Base-by-base conservation (phyloP, 139 green algal species). In the Eudorina sp. region DNA sequence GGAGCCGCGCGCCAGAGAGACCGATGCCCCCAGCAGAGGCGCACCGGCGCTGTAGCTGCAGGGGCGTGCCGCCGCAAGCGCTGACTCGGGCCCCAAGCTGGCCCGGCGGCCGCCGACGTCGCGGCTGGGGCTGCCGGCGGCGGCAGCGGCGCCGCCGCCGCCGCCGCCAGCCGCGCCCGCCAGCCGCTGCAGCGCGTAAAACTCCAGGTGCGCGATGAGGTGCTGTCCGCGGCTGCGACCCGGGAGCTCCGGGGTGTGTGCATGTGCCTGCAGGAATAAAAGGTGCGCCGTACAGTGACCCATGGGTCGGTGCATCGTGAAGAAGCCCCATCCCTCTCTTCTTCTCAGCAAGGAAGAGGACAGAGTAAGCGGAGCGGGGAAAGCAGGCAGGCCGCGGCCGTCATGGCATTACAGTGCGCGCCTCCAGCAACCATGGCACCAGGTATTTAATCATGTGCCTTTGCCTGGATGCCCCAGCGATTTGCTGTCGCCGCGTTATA, bases 181-280 rank as follows among this genome's bases (percentile, higher is more conserved):
- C n/a, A 29, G 74, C 1, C 29, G 21, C 6, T 53, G 40, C 18
- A 79, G 38, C 21, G 27, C 41, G 70, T 55, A 79, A 16, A 79
- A 66, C 64, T 79, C 66, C 29, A 88, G 21, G 62, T 88, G 82
- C 2, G 64, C 66, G 64, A 88, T 79, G 21, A 88, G 46, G 45
- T 88, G 82, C 64, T 88, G 82, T 3, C 82, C 82, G 11, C 82
- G 82, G 46, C 82, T 88, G 62, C 82, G 82, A 23, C 82, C 66
- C 8, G 82, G 76, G 21, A 34, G 31, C 45, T 62, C 73, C 6
- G 6, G 73, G 1, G 29, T n/a, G 29, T 81, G 73, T 2, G 73
- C 29, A n/a, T 64, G 27, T 7, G 70, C 70, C 70, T 79, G 70
- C 9, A 9, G 58, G 58, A 21, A n/a, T 29, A 21, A n/a, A n/a